Evolutionary conservation across 306 rosid species (phyloP).

Genomic region (Vicia sativa): DNA sequence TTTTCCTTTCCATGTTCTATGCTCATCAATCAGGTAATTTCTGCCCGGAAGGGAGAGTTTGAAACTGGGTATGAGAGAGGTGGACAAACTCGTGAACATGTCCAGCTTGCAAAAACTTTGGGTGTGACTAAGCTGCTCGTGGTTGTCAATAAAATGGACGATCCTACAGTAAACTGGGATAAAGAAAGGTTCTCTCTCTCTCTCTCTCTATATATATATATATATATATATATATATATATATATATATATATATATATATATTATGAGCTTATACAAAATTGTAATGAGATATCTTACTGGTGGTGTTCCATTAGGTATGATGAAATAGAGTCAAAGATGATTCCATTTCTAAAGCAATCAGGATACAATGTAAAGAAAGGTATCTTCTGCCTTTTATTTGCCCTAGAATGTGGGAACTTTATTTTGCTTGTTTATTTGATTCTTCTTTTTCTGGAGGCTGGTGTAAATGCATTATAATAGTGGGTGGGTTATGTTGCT

Average conservation of each 20-base stretch:
- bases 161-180: constrained; percentile 91
- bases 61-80: constrained; percentile 99
- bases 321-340: constrained; percentile 92
- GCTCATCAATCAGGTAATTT: constrained; percentile 66
- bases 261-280: not conserved
- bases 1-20: constrained; percentile 10
- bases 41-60: constrained; percentile 98
- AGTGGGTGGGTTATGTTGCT: constrained; percentile 10
- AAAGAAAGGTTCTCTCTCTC: constrained; percentile 69
- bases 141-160: constrained; percentile 97
- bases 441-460: constrained; percentile 15
- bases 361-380: constrained; percentile 97
- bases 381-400: constrained; percentile 48
- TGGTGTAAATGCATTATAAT: constrained; percentile 24
- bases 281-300: constrained; percentile 13
- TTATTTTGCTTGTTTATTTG: not conserved
- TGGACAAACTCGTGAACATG: constrained; percentile 99
- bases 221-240: no score
- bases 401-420: constrained; percentile 27
- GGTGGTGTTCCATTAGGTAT: constrained; percentile 58
- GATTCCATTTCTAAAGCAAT: constrained; percentile 77
- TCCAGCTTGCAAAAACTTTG: constrained; percentile 92
- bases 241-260: no score
- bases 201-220: not conserved
- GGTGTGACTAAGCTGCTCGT: constrained; percentile 91